These are phyloP conservation scores for Colletotrichum cereale DNA, from an alignment of 2,329 filamentous ascomycete genomes.

Conservation along the genomic window DNA sequence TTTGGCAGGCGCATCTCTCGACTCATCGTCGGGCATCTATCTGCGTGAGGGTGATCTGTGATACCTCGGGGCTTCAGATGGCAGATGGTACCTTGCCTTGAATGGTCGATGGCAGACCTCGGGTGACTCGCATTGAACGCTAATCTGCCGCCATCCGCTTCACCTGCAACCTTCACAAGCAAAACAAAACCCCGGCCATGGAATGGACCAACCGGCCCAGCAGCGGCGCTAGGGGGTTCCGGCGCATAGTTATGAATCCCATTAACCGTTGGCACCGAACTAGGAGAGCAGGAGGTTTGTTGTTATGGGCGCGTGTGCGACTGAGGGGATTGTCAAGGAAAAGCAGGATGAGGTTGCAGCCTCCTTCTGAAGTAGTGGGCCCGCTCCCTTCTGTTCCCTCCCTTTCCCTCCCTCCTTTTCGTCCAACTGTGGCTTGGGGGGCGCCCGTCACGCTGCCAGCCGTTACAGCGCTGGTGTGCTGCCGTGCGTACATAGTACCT, in stretches of 20 bases:
- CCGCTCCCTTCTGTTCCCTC: neutral
- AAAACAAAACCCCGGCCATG: neutral
- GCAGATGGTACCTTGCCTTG: conserved; percentile 17
- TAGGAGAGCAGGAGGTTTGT: neutral
- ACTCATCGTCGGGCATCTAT: neutral
- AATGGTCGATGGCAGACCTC: conserved; percentile 15
- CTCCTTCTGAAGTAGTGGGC: conserved; percentile 1
- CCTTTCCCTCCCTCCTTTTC: conserved; percentile 2
- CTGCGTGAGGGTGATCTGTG: conserved; percentile 8
- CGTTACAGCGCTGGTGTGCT: conserved; percentile 19
- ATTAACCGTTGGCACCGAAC: neutral
- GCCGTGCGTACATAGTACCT: neutral
- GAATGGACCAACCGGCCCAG: conserved; percentile 8
- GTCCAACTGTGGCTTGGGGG: conserved; percentile 15
- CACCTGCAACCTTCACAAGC: conserved; percentile 26
- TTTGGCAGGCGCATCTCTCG: conserved; percentile 15
- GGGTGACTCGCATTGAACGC: conserved; percentile 35
- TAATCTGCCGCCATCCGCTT: conserved; percentile 18
- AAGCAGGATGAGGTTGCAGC: conserved; percentile 22
- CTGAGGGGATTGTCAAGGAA: neutral
- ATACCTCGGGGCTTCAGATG: conserved; percentile 10
- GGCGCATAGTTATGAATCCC: neutral
- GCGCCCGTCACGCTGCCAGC: conserved; percentile 33
- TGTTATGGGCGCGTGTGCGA: neutral
- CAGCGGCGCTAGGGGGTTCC: conserved; percentile 8